Evolutionary conservation across 768 basidiomycete species (phyloP).

Genomic region (Vararia minispora): DNA sequence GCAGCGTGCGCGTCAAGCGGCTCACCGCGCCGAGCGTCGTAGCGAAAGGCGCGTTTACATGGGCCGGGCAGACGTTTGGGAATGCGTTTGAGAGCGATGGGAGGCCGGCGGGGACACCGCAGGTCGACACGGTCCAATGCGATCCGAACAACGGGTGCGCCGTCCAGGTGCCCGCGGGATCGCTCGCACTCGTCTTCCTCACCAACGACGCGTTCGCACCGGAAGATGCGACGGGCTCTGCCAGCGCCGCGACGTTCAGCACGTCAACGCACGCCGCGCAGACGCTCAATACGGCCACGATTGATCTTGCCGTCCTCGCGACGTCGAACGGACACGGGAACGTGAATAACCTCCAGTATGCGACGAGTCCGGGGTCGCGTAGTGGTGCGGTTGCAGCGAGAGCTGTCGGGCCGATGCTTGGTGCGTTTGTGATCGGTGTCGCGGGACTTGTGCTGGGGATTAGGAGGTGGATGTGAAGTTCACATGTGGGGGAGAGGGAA

Average conservation of each 20-base stretch:
- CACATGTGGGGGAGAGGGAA: no score
- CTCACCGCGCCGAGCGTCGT: conserved; percentile 42
- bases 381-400: conserved; percentile 15
- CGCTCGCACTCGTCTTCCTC: conserved; percentile 66
- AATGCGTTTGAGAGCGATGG: conserved; percentile 54
- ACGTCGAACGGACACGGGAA: conserved; percentile 51
- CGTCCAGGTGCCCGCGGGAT: conserved; percentile 55
- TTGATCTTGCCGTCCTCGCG: conserved; percentile 44
- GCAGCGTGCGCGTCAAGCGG: conserved; percentile 39
- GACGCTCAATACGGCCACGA: conserved; percentile 39
- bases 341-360: conserved; percentile 21
- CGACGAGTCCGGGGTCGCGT: conserved; percentile 28
- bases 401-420: no score
- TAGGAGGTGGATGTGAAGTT: no score
- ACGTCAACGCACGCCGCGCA: no score
- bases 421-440: no score
- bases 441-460: no score
- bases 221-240: conserved; percentile 23
- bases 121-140: conserved; percentile 49
- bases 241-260: conserved; percentile 36
- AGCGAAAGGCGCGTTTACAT: conserved; percentile 54
- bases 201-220: conserved; percentile 28
- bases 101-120: conserved; percentile 39
- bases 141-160: conserved; percentile 41
- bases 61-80: conserved; percentile 63